Evolutionary conservation across 768 basidiomycete genomes (phyloP), one percentile per base, ranked within the genome.

Genomic region (Tulasnella sp.): DNA sequence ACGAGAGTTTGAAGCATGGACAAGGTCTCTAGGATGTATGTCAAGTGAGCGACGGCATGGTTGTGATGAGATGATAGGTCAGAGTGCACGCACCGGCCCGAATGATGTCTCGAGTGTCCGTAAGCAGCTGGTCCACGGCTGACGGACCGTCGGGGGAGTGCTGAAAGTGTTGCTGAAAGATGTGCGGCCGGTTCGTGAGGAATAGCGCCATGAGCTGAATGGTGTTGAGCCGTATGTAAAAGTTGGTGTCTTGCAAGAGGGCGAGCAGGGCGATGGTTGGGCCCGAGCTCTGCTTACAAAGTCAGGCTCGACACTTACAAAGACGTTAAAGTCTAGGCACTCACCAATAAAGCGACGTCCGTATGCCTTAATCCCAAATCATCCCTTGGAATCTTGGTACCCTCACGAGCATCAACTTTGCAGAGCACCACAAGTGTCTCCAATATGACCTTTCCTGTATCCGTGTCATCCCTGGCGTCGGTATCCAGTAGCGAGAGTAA

Each of bases 161-260:
- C 63, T 98, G 75, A 68, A 99, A 94, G 70, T 92, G 91, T n/a
- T 78, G 78, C 69, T 99, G 96, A 9, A 96, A 82, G 34, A 77
- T 73, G 55, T 84, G 80, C 22, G 92, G 78, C 57, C 92, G 78
- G 68, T 93, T 91, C 66, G 84, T 81, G 51, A 98, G 75, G 17
- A 98, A 74, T 4, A 80, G 80, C 29, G 83, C 80, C 43, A 98
- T 76, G 65, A 86, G 80, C 68, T 96, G 89, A 4, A 97, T 76
- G 1, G 87, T 80, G 51, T 84, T 81, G 71, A 87, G 89, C 25
- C 92, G 84, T 53, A 83, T 80, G 70, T 94, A 92, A 72, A 94
- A 94, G 49, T 81, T 82, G 63, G 76, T 73, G 63, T 88, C 82
- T 27, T 76, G 80, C 21, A 97, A 75, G 50, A 98, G 76, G 2